Conservation (phyloP, 306 rosid genomes). For the Prunus armeniaca region DNA sequence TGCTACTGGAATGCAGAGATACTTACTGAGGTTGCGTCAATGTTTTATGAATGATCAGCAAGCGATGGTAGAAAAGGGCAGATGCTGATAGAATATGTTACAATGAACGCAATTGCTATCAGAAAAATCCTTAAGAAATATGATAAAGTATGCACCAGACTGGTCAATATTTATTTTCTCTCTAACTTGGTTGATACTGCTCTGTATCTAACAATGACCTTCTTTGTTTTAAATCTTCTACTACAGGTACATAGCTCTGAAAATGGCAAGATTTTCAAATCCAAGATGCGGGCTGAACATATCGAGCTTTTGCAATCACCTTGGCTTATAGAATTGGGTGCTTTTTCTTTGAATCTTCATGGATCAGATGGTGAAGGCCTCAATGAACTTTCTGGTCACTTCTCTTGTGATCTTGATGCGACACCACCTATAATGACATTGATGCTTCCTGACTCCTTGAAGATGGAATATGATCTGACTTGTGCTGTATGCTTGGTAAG, state of each 20-base stretch:
- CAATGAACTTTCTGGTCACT: conserved; percentile 48
- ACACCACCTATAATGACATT: conserved; percentile 51
- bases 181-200: conserved; percentile 2
- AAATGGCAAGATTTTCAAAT: conserved; percentile 70
- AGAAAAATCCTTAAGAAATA: conserved; percentile 92
- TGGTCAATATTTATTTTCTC: neutral
- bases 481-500: conserved; percentile 95
- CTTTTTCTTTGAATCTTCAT: conserved; percentile 67
- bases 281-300: conserved; percentile 69
- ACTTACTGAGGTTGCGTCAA: conserved; percentile 44
- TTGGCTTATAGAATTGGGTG: conserved; percentile 90
- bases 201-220: conserved; percentile 7
- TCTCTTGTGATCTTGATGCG: conserved; percentile 49
- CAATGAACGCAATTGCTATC: conserved; percentile 83
- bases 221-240: conserved; percentile 10
- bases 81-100: conserved; percentile 69
- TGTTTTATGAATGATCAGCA: conserved; percentile 68
- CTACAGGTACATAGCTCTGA: conserved; percentile 68
- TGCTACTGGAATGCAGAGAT: conserved; percentile 71
- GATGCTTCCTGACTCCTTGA: conserved; percentile 65
- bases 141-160: conserved; percentile 62
- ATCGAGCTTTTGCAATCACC: conserved; percentile 87
- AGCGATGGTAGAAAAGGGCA: conserved; percentile 57
- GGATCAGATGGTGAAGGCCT: conserved; percentile 41
- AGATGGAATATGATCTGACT: conserved; percentile 65